A percentile compares a stretch with the other conserved stretches of the same genome.
phyloP scores from a whole-genome alignment of 1,139 yeast species.

The Scheffersomyces cryptocercus region DNA sequence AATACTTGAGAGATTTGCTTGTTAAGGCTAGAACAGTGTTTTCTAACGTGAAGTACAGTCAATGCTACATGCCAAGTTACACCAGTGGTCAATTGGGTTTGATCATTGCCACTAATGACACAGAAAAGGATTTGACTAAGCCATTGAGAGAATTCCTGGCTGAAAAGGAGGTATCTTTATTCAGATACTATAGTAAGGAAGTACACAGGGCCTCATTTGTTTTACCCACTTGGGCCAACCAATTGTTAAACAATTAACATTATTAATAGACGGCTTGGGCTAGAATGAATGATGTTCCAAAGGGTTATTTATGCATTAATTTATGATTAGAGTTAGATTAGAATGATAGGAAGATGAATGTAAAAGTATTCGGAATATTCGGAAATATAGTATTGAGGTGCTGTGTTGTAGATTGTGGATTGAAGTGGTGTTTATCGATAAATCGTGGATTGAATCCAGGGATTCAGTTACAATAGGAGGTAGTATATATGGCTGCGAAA shows the following conservation, averaged over 20 bases:
- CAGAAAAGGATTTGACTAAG: slow-evolving; percentile 44
- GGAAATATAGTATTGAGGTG: no score
- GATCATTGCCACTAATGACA: slow-evolving; percentile 74
- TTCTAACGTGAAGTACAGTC: slow-evolving; percentile 73
- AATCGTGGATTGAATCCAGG: no score
- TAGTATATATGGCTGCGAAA: no score
- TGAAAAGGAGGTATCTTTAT: slow-evolving; percentile 51
- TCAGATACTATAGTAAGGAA: slow-evolving; percentile 70
- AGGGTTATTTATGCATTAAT: no score
- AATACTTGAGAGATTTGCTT: slow-evolving; percentile 61
- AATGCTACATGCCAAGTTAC: slow-evolving; percentile 91
- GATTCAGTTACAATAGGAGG: no score
- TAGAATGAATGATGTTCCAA: no score
- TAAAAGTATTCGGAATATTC: no score
- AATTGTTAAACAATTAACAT: slow-evolving; percentile 19
- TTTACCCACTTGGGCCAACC: slow-evolving; percentile 82
- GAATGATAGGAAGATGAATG: no score
- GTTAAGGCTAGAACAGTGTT: slow-evolving; percentile 70
- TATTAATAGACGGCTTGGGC: no score
- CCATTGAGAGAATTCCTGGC: slow-evolving; percentile 53
- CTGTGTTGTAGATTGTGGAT: no score
- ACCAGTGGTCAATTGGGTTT: slow-evolving; percentile 96
- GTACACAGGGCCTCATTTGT: slow-evolving; percentile 82
- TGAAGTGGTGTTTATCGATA: no score
- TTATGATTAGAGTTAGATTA: no score